These are phyloP conservation scores for Botryotinia globosa DNA, from an alignment of 2,329 filamentous ascomycete species.

Conservation along the genomic window DNA sequence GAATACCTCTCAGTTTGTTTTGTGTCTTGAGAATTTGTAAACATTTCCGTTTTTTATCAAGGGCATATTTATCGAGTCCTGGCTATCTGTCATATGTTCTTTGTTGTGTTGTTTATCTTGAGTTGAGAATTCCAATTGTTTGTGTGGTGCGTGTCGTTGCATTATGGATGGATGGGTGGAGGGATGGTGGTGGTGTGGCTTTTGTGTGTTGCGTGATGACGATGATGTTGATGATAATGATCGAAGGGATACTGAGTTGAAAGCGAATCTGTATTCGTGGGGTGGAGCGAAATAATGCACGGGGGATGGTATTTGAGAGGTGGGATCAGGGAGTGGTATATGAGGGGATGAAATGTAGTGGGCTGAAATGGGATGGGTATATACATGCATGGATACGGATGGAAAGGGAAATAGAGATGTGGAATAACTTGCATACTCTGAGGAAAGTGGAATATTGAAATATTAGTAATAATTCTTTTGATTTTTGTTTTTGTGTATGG, in stretches of 20 bases:
- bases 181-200: neutral
- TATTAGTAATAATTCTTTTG: neutral
- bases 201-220: neutral
- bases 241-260: neutral
- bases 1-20: slow-evolving; percentile 6
- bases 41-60: neutral
- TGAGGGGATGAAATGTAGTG: neutral
- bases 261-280: neutral
- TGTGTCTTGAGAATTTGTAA: neutral
- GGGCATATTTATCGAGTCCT: neutral
- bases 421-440: neutral
- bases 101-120: neutral
- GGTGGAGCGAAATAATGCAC: neutral
- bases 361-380: neutral
- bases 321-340: neutral
- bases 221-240: neutral
- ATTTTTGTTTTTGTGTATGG: neutral
- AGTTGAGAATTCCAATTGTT: neutral
- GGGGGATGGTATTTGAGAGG: neutral
- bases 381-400: neutral
- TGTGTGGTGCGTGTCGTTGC: slow-evolving; percentile 7
- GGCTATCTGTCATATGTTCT: neutral
- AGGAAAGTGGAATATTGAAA: neutral
- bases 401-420: neutral
- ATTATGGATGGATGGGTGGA: neutral